A percentile compares a stretch with the other conserved stretches of the same genome.
Evolutionary conservation across 208 protist species (phyloP).

Genomic region (Porcisia hertigi): DNA sequence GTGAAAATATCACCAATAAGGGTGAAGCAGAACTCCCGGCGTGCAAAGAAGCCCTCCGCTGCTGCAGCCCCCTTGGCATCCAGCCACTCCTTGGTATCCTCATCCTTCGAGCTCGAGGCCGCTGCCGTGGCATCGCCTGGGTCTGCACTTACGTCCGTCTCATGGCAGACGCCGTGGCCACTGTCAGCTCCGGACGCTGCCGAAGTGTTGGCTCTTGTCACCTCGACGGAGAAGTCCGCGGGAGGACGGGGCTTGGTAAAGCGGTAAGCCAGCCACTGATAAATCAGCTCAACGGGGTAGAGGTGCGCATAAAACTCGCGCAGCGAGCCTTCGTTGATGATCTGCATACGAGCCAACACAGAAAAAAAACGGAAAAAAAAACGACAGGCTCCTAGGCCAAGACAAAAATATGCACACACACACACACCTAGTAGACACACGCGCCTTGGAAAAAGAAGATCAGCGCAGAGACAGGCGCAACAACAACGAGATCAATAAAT

Average conservation of each 20-base stretch:
- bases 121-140: neutral
- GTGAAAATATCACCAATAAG: slow-evolving; percentile 90
- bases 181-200: neutral
- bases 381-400: too few species aligned
- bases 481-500: too few species aligned
- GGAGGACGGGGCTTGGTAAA: slow-evolving; percentile 10
- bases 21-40: slow-evolving; percentile 91
- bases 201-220: neutral
- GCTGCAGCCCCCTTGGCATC: slow-evolving; percentile 22
- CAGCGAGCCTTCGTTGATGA: slow-evolving; percentile 72
- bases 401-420: neutral
- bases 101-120: neutral
- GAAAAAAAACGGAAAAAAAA: neutral
- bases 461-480: too few species aligned
- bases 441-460: too few species aligned
- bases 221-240: neutral
- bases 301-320: slow-evolving; percentile 91
- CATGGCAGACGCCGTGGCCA: neutral
- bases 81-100: neutral
- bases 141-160: neutral
- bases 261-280: slow-evolving; percentile 78
- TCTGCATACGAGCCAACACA: slow-evolving; percentile 10
- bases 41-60: slow-evolving; percentile 69
- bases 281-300: slow-evolving; percentile 82
- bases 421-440: too few species aligned